phyloP scores from a whole-genome alignment of 83 land plant species.

The Diphasiastrum complanatum region DNA sequence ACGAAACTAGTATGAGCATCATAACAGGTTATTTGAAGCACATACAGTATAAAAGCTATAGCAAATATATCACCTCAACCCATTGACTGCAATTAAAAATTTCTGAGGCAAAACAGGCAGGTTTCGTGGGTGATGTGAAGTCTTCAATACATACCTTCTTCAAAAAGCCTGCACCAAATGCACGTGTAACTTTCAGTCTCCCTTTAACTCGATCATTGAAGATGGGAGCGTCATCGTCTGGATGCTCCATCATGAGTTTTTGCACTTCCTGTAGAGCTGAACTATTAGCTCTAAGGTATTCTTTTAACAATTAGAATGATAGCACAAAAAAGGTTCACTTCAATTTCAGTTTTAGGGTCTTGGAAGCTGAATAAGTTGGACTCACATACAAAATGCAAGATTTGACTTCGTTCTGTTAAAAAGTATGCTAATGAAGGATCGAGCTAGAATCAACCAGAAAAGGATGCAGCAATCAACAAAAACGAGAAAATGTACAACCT shows the following conservation, averaged over 20 bases:
- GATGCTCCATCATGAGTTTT: conserved; percentile 77
- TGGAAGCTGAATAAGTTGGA: too few relatives aligned
- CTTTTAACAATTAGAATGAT: neutral
- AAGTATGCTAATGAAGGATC: too few relatives aligned
- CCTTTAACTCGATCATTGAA: conserved; percentile 83
- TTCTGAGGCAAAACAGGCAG: neutral
- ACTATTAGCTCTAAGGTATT: neutral
- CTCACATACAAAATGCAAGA: too few relatives aligned
- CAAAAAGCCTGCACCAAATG: conserved; percentile 97
- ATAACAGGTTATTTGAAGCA: neutral
- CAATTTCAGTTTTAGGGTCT: too few relatives aligned
- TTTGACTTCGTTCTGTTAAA: too few relatives aligned
- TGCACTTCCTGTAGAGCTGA: conserved; percentile 50
- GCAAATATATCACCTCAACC: neutral
- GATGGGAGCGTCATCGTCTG: conserved; percentile 67
- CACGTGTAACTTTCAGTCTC: conserved; percentile 75
- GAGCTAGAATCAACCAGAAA: too few relatives aligned
- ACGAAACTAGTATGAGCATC: neutral
- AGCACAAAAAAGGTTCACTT: too few relatives aligned
- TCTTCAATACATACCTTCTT: conserved; percentile 58
- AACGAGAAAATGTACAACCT: conserved; percentile 40
- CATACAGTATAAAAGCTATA: neutral
- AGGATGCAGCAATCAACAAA: neutral
- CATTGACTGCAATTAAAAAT: neutral
- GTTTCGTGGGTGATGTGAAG: neutral